Evolutionary conservation across 2,329 filamentous ascomycete species (phyloP), one percentile per base, ranked within the genome.

Genomic region (Tolypocladium amazonense): DNA sequence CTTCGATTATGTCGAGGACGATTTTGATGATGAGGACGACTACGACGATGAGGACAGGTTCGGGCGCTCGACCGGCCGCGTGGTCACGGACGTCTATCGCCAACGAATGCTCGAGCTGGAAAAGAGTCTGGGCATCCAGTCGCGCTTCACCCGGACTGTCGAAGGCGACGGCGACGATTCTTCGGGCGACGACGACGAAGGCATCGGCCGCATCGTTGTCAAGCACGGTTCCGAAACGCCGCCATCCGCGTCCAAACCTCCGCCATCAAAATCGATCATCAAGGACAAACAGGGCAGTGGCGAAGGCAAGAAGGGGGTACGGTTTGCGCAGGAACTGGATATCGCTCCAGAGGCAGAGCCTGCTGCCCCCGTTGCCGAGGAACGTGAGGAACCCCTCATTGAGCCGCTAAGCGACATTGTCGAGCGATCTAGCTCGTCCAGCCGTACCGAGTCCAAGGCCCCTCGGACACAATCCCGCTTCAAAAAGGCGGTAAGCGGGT

Each of bases 81-180:
- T 87, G 15, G 75, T 97, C 57, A 85, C 84, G 20, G 85, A 91
- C 52, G 87, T 89, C 18, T 95, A 96, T 68, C 84, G 86, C 38
- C 80, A 83, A 65, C 83, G 90, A 65, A 97, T 99, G 94, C 81
- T 88, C 53, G 89, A 92, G 65, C 78, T 99, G 5, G 89, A 97
- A 72, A 80, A 87, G 69, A 88, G 86, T 63, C 80, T 97, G 0
- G 81, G 79, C n/a, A 82, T 87, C 63, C 82, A 77, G 63, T 78
- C 78, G 3, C 74, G 75, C 18, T 78, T 77, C 56, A 75, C 73
- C 79, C 69, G 87, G 82, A 68, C 84, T 80, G 58, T 84, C 82
- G 67, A 68, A 62, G 69, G 67, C 59, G 70, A 73, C 3, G 72
- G 75, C 1, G 71, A 74, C 14, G 73, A 73, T 8, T 67, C 73